These are phyloP conservation scores for Actinomucor elegans DNA, from an alignment of 371 early-diverging fungal genomes.

Conservation along the genomic window DNA sequence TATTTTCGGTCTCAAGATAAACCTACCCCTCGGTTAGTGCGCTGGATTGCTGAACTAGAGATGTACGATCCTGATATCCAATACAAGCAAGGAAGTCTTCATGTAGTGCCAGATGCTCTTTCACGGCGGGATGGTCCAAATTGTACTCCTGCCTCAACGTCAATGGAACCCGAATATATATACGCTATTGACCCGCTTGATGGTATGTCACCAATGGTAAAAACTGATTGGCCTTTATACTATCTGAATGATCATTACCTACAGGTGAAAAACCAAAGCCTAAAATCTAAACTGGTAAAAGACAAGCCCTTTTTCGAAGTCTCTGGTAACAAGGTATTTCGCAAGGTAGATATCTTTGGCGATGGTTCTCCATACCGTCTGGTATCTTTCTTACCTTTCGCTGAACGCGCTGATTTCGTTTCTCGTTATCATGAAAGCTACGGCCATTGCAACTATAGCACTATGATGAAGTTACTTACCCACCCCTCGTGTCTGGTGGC, in stretches of 20 bases:
- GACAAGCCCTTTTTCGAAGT: not conserved
- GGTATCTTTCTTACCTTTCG: slow-evolving; percentile 4
- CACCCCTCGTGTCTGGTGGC: slow-evolving; percentile 26
- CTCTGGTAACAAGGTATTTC: not conserved
- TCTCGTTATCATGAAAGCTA: not conserved
- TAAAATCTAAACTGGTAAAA: not conserved
- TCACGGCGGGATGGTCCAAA: slow-evolving; percentile 12
- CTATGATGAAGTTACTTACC: not conserved
- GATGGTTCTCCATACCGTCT: too few species aligned
- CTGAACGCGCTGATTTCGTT: slow-evolving; percentile 6
- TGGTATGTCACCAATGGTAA: not conserved
- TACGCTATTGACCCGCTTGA: slow-evolving; percentile 2
- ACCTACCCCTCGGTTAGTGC: slow-evolving; percentile 20
- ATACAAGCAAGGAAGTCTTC: slow-evolving; percentile 30
- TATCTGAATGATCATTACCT: slow-evolving; percentile 1
- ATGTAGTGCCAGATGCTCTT: slow-evolving; percentile 26
- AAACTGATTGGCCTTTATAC: slow-evolving; percentile 22
- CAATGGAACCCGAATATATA: slow-evolving; percentile 23
- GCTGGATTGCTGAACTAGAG: slow-evolving; percentile 24
- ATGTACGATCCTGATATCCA: slow-evolving; percentile 19
- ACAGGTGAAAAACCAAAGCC: too few species aligned
- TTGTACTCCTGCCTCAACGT: not conserved
- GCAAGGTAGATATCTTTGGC: not conserved
- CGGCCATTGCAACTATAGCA: slow-evolving; percentile 5
- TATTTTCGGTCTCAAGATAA: slow-evolving; percentile 23